Conservation (phyloP, 2,329 filamentous ascomycete genomes). For the Diaporthe longicolla region DNA sequence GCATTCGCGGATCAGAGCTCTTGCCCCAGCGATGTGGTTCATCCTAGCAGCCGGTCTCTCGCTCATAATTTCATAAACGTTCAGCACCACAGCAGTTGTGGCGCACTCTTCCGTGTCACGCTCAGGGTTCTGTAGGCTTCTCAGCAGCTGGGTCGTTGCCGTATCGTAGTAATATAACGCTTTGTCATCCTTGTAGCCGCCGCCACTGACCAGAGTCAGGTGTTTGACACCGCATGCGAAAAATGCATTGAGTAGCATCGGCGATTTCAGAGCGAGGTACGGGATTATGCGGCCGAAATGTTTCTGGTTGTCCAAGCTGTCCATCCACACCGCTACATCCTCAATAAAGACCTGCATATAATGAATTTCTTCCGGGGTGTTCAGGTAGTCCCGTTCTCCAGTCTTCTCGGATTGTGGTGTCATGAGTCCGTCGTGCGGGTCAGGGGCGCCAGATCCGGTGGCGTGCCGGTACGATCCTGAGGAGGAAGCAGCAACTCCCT, state of each 20-base stretch:
- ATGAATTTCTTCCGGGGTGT: slow-evolving; percentile 82
- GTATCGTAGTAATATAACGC: slow-evolving; percentile 88
- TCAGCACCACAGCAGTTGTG: slow-evolving; percentile 87
- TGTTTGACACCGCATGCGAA: slow-evolving; percentile 91
- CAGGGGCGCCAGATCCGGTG: slow-evolving; percentile 53
- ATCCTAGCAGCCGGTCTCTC: slow-evolving; percentile 84
- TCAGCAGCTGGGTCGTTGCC: slow-evolving; percentile 83
- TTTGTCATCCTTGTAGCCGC: slow-evolving; percentile 79
- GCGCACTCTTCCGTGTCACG: slow-evolving; percentile 88
- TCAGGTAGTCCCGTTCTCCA: slow-evolving; percentile 73
- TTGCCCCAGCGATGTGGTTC: slow-evolving; percentile 89
- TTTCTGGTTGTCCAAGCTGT: slow-evolving; percentile 86
- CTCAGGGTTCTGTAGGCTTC: slow-evolving; percentile 85
- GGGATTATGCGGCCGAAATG: slow-evolving; percentile 91
- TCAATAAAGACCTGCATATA: slow-evolving; percentile 95
- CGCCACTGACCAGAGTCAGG: slow-evolving; percentile 77
- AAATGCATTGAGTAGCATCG: slow-evolving; percentile 91
- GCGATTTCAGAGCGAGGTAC: slow-evolving; percentile 83
- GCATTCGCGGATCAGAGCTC: slow-evolving; percentile 90
- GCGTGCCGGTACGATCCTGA: slow-evolving; percentile 45
- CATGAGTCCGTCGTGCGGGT: slow-evolving; percentile 52
- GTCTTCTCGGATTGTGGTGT: slow-evolving; percentile 59
- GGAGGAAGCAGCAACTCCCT: slow-evolving; percentile 52
- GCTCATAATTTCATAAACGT: slow-evolving; percentile 94
- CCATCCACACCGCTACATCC: slow-evolving; percentile 94